Conservation (phyloP, 495 filamentous ascomycete species). For the Thermothielavioides terrestris region DNA sequence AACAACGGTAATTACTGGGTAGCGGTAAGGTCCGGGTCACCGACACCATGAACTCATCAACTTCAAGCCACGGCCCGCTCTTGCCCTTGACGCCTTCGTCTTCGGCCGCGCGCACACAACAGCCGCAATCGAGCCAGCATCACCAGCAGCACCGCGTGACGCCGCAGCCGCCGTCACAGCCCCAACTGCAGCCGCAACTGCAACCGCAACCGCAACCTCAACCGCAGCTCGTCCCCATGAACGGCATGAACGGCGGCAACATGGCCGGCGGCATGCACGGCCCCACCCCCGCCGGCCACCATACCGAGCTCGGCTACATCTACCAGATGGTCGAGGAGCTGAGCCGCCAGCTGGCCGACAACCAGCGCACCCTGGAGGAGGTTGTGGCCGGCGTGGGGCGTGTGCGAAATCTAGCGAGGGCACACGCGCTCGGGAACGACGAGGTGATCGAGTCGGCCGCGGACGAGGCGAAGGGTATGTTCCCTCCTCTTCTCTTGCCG, state of each 20-base stretch:
- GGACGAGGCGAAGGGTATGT: conserved; percentile 40
- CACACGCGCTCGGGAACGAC: conserved; percentile 41
- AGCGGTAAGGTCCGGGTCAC: no score
- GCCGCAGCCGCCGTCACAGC: conserved; percentile 2
- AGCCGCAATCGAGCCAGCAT: background rate
- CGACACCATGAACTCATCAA: conserved; percentile 18
- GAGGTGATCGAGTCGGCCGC: conserved; percentile 40
- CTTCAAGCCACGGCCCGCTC: conserved; percentile 12
- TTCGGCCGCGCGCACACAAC: background rate
- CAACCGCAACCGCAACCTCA: conserved; percentile 8
- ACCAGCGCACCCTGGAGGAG: conserved; percentile 64
- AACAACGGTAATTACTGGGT: no score
- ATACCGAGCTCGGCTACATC: conserved; percentile 79
- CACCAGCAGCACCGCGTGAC: conserved; percentile 7
- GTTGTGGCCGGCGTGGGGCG: conserved; percentile 57
- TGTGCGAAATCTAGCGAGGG: conserved; percentile 41
- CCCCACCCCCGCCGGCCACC: conserved; percentile 71
- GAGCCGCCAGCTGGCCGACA: conserved; percentile 64
- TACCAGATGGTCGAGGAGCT: conserved; percentile 77
- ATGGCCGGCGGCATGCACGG: conserved; percentile 40
- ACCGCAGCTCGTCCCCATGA: conserved; percentile 36
- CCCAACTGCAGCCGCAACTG: background rate
- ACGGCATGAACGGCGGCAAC: conserved; percentile 50
- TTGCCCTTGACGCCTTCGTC: background rate
- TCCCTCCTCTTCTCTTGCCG: background rate